Evolutionary conservation across 2,329 filamentous ascomycete species (phyloP).

Genomic region (Pseudopyricularia cyperi): DNA sequence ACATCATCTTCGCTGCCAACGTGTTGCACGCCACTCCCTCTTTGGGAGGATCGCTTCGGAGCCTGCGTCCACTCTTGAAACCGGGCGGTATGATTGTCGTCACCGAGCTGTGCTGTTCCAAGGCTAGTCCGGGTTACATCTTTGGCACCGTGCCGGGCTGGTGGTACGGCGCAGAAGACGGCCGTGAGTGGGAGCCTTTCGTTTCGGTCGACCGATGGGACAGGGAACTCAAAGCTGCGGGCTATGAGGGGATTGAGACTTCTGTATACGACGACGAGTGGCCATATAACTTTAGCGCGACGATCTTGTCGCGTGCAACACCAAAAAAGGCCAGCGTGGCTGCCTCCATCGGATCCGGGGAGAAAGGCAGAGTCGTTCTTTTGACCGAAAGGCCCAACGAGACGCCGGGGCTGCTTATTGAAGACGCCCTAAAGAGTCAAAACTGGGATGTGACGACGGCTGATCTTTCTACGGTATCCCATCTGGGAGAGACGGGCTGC

Average conservation of each 20-base stretch:
- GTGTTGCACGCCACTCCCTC: not conserved
- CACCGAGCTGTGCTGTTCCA: not conserved
- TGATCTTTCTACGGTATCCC: too few species aligned
- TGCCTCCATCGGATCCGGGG: too few species aligned
- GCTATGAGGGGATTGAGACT: not conserved
- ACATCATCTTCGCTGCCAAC: not conserved
- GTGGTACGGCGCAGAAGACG: not conserved
- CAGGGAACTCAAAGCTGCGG: not conserved
- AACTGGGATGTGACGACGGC: too few species aligned
- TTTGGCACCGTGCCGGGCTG: not conserved
- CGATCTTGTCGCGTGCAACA: not conserved
- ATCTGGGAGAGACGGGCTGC: too few species aligned
- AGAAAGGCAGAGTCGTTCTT: too few species aligned
- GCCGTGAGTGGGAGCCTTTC: not conserved
- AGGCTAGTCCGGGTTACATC: not conserved
- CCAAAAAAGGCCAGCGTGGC: conserved; percentile 3
- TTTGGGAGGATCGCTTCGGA: not conserved
- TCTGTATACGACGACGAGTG: not conserved
- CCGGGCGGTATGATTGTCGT: not conserved
- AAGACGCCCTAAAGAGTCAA: too few species aligned
- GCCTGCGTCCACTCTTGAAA: not conserved
- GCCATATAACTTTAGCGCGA: not conserved
- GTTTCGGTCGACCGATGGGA: not conserved
- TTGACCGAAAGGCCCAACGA: too few species aligned
- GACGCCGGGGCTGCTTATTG: too few species aligned